Evolutionary conservation across 2,329 filamentous ascomycete species (phyloP).

Genomic region (Alternaria gansuensis): DNA sequence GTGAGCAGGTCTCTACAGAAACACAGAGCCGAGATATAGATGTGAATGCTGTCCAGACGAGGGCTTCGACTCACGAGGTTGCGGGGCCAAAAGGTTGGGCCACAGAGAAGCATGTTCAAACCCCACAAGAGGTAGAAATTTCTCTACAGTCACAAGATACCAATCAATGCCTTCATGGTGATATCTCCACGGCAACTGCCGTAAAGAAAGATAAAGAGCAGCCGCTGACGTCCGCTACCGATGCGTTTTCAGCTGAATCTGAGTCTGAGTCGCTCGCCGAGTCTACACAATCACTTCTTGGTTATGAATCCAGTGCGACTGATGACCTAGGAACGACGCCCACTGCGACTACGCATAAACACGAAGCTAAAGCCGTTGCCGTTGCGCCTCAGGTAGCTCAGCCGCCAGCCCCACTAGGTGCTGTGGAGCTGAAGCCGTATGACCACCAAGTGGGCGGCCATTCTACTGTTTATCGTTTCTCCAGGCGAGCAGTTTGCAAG

Average conservation of each 20-base stretch:
- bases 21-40: constrained; percentile 39
- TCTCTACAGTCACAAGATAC: constrained; percentile 68
- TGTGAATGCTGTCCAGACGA: constrained; percentile 37
- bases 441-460: constrained; percentile 97
- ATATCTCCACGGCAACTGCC: constrained; percentile 57
- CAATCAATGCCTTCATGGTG: constrained; percentile 68
- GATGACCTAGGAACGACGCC: constrained; percentile 60
- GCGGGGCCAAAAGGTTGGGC: constrained; percentile 43
- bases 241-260: constrained; percentile 52
- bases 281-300: constrained; percentile 55
- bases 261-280: constrained; percentile 55
- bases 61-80: constrained; percentile 38
- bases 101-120: constrained; percentile 43
- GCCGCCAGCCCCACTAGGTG: constrained; percentile 73
- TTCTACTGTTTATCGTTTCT: constrained; percentile 95
- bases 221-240: constrained; percentile 45
- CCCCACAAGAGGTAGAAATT: constrained; percentile 67
- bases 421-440: constrained; percentile 95
- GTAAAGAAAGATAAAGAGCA: constrained; percentile 53
- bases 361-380: constrained; percentile 42
- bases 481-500: constrained; percentile 93
- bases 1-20: constrained; percentile 48
- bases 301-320: constrained; percentile 63
- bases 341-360: constrained; percentile 44
- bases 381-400: constrained; percentile 43